Evolutionary conservation across 352 stramenopile genomes (phyloP), one percentile per base, ranked within the genome.

Genomic region (Paralagenidium karlingii): DNA sequence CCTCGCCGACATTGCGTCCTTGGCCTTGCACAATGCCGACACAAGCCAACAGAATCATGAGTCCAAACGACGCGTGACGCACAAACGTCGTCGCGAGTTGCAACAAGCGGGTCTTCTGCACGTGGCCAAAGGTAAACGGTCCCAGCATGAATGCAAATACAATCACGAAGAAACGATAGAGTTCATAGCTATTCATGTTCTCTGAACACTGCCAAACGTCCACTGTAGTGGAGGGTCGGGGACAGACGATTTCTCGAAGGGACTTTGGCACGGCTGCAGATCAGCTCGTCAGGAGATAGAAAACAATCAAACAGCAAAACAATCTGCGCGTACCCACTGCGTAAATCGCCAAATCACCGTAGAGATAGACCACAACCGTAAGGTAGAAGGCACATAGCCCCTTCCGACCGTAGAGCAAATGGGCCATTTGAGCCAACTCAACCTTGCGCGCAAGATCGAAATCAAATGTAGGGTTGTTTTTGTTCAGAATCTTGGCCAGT

Each of bases 341-440:
- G 42, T 92, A 89, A 34, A 89, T 92, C 15, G 78, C 73, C 36
- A 92, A 58, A 44, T 92, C 78, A n/a, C 78, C 78, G 37, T 87
- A 89, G 0, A 92, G 54, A 39, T 92, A 92, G 34, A 85, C 67
- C 34, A 79, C 77, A 20, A 83, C 63, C 43, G 70, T 87, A 24
- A 58, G 61, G 42, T 89, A 92, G 43, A 92, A 89, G 4, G 76
- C 70, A 15, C 82, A 55, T 33, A 80, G 66, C 5, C 78, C 73
- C 28, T 62, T 56, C 37, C 43, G 64, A 24, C 47, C 74, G 45
- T 86, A 92, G 6, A 92, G 60, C 45, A 80, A 42, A 32, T 89
- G 59, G 6, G 76, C 78, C 67, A 92, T 90, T 36, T 86, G 66
- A 12, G 78, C 75, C 20, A 92, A 45, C 47, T 92, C 78, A n/a